These are phyloP conservation scores for Peniophora sp. DNA, from an alignment of 1,284 basidiomycete genomes.

Conservation along the genomic window DNA sequence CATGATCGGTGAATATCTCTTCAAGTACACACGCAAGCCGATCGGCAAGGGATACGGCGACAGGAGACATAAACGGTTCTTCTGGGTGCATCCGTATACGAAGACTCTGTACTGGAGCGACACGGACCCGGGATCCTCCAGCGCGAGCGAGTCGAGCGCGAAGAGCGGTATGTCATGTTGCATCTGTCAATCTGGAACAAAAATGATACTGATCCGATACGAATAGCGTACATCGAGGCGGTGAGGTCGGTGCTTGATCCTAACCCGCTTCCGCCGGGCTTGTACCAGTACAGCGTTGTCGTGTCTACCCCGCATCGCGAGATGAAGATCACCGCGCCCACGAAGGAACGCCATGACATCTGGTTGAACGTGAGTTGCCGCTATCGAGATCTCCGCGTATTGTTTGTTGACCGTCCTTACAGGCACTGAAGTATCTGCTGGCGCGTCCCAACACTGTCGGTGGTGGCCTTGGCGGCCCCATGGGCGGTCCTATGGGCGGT, in stretches of 20 bases:
- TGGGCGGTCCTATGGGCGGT: constrained; percentile 23
- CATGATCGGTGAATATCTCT: constrained; percentile 98
- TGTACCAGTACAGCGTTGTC: constrained; percentile 89
- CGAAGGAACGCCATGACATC: constrained; percentile 91
- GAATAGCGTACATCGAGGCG: constrained; percentile 89
- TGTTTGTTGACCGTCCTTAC: constrained; percentile 3
- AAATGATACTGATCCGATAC: constrained; percentile 3
- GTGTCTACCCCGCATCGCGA: constrained; percentile 91
- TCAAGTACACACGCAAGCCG: constrained; percentile 93
- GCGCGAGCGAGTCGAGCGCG: constrained; percentile 85
- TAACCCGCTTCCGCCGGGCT: constrained; percentile 88
- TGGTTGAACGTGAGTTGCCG: constrained; percentile 74
- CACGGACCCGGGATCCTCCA: constrained; percentile 84
- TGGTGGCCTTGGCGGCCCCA: constrained; percentile 30
- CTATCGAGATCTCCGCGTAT: constrained; percentile 1
- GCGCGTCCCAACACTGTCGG: constrained; percentile 46
- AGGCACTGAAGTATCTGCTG: constrained; percentile 83
- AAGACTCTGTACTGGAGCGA: constrained; percentile 98
- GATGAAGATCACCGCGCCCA: constrained; percentile 95
- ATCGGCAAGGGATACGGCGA: constrained; percentile 90
- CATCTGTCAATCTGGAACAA: constrained; percentile 3
- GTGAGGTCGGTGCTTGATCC: constrained; percentile 87
- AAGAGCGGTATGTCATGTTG: constrained; percentile 78
- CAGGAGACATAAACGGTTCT: constrained; percentile 91
- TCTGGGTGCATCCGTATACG: constrained; percentile 99